Evolutionary conservation across 2,329 filamentous ascomycete genomes (phyloP).

Genomic region (Ophiostoma ips): DNA sequence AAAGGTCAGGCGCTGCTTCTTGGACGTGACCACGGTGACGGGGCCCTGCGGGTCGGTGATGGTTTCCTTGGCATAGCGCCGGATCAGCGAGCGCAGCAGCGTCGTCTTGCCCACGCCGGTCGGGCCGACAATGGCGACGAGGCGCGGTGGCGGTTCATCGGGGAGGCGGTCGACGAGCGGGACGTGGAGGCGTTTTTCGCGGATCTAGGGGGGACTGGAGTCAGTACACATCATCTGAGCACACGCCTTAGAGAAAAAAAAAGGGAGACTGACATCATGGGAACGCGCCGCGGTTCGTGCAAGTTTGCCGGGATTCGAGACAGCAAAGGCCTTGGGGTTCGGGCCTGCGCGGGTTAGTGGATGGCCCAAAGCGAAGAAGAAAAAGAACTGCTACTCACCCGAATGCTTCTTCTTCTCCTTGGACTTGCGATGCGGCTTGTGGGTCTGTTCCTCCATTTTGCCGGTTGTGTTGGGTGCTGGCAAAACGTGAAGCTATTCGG

Average conservation of each 20-base stretch:
- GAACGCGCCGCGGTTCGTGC: conserved; percentile 61
- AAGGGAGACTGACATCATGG: conserved; percentile 41
- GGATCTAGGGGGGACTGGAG: conserved; percentile 46
- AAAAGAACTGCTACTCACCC: conserved; percentile 36
- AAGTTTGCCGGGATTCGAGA: conserved; percentile 66
- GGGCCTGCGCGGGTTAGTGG: conserved; percentile 33
- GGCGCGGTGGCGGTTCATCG: conserved; percentile 84
- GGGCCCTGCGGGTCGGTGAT: conserved; percentile 81
- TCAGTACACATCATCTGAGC: not conserved
- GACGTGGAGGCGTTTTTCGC: conserved; percentile 92
- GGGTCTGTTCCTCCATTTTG: conserved; percentile 69
- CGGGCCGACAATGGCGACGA: conserved; percentile 89
- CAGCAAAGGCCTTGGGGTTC: conserved; percentile 86
- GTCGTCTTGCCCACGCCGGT: conserved; percentile 31
- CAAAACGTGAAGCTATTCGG: conserved; percentile 4
- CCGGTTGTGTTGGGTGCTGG: conserved; percentile 10
- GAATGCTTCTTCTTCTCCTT: conserved; percentile 73
- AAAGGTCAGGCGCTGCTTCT: conserved; percentile 87
- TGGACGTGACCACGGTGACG: conserved; percentile 91
- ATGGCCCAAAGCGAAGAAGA: not conserved
- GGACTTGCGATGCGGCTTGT: conserved; percentile 70
- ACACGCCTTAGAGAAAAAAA: too few relatives aligned
- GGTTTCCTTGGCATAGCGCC: conserved; percentile 90
- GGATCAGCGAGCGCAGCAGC: conserved; percentile 64
- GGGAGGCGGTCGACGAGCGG: conserved; percentile 90